phyloP scores from a whole-genome alignment of 1,284 basidiomycete species.

The Cryptococcus hybrid region DNA sequence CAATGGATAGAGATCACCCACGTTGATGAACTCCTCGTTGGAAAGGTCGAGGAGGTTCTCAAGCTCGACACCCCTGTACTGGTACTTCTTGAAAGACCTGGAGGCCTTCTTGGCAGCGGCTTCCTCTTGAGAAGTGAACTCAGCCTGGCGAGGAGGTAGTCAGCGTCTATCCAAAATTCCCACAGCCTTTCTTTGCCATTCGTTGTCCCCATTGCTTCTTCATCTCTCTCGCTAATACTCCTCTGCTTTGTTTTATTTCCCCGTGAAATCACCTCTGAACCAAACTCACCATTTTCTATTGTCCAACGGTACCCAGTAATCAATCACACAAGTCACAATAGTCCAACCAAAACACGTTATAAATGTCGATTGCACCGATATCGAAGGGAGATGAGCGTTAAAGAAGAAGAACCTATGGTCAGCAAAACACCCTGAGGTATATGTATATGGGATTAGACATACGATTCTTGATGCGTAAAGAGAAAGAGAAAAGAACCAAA shows the following conservation, averaged over 20 bases:
- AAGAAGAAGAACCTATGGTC: not conserved
- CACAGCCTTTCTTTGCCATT: not conserved
- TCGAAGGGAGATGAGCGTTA: not conserved
- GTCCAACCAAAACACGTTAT: too few relatives aligned
- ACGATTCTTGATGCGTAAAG: slow-evolving; percentile 17
- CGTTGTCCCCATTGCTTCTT: not conserved
- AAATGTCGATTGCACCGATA: not conserved
- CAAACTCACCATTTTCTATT: slow-evolving; percentile 17
- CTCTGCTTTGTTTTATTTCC: not conserved
- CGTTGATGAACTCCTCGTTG: slow-evolving; percentile 75
- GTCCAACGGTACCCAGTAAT: not conserved
- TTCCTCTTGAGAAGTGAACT: slow-evolving; percentile 78
- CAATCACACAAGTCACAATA: not conserved
- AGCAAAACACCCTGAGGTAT: not conserved
- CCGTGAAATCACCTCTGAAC: too few relatives aligned
- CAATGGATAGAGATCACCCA: slow-evolving; percentile 24
- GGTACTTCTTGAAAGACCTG: slow-evolving; percentile 98
- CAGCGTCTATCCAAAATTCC: not conserved
- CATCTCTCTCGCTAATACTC: not conserved
- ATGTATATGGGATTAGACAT: slow-evolving; percentile 3
- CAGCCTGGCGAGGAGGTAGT: slow-evolving; percentile 53
- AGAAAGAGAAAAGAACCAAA: slow-evolving; percentile 1
- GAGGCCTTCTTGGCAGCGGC: slow-evolving; percentile 96
- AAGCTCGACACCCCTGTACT: slow-evolving; percentile 96
- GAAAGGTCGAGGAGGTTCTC: slow-evolving; percentile 94